These are phyloP conservation scores for Starmerella davenportii DNA, from an alignment of 805 yeast species.

Conservation along the genomic window DNA sequence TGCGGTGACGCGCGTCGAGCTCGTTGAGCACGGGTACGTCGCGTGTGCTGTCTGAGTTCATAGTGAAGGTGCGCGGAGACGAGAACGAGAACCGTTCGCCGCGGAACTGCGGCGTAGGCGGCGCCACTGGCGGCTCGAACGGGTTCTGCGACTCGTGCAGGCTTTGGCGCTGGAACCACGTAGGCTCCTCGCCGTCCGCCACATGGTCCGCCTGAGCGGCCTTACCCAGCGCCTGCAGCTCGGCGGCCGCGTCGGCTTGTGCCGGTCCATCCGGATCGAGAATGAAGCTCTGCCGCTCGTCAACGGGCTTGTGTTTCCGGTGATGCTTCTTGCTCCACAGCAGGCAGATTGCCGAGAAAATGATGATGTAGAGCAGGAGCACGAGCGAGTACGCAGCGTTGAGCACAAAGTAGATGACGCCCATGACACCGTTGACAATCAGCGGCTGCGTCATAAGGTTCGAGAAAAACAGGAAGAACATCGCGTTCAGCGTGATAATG, in stretches of 20 bases:
- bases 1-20: constrained; percentile 2
- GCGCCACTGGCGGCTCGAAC: constrained; percentile 10
- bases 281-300: constrained; percentile 75
- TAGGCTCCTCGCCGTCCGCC: constrained; percentile 22
- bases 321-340: constrained; percentile 74
- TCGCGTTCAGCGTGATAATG: constrained; percentile 60
- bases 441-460: constrained; percentile 67
- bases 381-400: constrained; percentile 78
- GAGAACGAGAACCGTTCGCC: constrained; percentile 2
- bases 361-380: constrained; percentile 50
- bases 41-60: constrained; percentile 2
- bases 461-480: constrained; percentile 72
- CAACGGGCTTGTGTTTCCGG: constrained; percentile 63
- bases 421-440: constrained; percentile 71
- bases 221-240: constrained; percentile 50
- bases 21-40: constrained; percentile 4
- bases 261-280: constrained; percentile 13
- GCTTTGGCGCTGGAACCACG: constrained; percentile 14
- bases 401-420: constrained; percentile 71
- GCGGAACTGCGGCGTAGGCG: constrained; percentile 5
- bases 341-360: constrained; percentile 33
- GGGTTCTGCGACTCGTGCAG: constrained; percentile 8
- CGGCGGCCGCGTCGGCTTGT: constrained; percentile 19
- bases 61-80: constrained; percentile 1
- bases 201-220: constrained; percentile 70